phyloP scores from a whole-genome alignment of 345 rosid genomes.

The Dimocarpus longan region DNA sequence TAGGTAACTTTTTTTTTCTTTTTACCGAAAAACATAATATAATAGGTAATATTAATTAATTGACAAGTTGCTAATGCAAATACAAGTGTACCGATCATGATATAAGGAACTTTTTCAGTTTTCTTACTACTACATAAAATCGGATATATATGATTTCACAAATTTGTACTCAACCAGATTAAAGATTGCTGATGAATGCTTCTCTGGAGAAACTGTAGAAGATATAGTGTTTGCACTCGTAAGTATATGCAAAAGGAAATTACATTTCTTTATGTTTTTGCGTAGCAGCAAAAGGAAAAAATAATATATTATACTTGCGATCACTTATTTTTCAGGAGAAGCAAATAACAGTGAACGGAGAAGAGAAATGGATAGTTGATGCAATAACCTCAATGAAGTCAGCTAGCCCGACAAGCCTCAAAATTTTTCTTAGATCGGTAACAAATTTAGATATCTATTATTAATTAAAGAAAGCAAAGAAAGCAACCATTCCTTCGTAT shows the following conservation, averaged over 20 bases:
- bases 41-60: too few species aligned
- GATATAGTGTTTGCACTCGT: constrained; percentile 32
- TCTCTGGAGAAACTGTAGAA: constrained; percentile 29
- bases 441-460: not conserved
- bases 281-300: too few species aligned
- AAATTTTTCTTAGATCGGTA: constrained; percentile 35
- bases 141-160: too few species aligned
- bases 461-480: too few species aligned
- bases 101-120: not conserved
- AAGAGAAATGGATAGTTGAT: constrained; percentile 24
- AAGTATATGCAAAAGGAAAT: not conserved
- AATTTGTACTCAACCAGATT: constrained; percentile 6
- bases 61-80: too few species aligned
- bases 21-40: too few species aligned
- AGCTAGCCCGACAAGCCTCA: constrained; percentile 32
- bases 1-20: not conserved
- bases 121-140: too few species aligned
- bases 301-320: not conserved
- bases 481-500: too few species aligned
- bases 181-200: constrained; percentile 27
- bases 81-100: too few species aligned
- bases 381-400: constrained; percentile 30
- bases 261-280: not conserved
- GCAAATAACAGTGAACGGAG: not conserved
- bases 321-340: constrained; percentile 9